These are phyloP conservation scores for Aspergillus sclerotioniger DNA, from an alignment of 495 filamentous ascomycete species.

Conservation along the genomic window DNA sequence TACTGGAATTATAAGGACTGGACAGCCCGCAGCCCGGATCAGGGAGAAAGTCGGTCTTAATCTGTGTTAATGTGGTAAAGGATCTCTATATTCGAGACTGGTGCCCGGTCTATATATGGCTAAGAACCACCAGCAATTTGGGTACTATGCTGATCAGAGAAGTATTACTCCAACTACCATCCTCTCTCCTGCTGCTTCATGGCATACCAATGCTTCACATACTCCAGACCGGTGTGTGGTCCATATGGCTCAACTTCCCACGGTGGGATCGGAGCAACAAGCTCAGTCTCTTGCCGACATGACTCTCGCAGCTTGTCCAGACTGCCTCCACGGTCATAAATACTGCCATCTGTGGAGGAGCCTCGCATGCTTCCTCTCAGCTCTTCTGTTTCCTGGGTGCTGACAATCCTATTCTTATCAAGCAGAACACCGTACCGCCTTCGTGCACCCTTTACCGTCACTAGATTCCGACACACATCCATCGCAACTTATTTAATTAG, in stretches of 20 bases:
- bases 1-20: too few relatives aligned
- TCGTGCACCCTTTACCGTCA: constrained; percentile 44
- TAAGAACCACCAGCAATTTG: too few relatives aligned
- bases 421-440: constrained; percentile 41
- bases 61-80: too few relatives aligned
- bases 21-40: too few relatives aligned
- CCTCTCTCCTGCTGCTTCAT: constrained; percentile 24
- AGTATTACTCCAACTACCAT: constrained; percentile 17
- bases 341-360: too few relatives aligned
- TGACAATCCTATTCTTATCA: constrained; percentile 11
- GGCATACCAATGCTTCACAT: constrained; percentile 35
- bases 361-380: constrained; percentile 22
- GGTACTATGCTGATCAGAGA: too few relatives aligned
- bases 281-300: constrained; percentile 39
- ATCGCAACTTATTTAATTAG: constrained; percentile 44
- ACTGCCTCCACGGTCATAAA: constrained; percentile 41
- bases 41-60: too few relatives aligned
- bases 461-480: constrained; percentile 46
- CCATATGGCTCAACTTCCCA: constrained; percentile 39
- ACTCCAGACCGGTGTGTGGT: constrained; percentile 30
- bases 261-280: constrained; percentile 31
- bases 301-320: constrained; percentile 31
- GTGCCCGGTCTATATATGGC: too few relatives aligned
- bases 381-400: constrained; percentile 28
- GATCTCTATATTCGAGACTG: too few relatives aligned